Base-by-base conservation (phyloP, 768 basidiomycete species). In the Sarcodon aspratus region DNA sequence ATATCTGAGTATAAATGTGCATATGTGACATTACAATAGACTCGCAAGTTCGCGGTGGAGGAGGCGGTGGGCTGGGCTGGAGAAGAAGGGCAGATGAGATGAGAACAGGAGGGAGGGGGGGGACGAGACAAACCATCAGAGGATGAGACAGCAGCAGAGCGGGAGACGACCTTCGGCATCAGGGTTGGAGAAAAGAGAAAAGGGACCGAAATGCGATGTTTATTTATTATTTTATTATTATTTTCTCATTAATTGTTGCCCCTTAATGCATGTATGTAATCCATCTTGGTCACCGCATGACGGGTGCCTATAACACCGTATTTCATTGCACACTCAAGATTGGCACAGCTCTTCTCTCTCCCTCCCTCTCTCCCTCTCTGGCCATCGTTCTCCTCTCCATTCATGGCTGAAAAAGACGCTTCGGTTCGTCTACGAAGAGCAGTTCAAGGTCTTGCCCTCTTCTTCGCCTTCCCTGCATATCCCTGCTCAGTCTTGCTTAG, bases 161-260 rank as follows among this genome's bases (percentile, higher is more conserved):
- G 78, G 3, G 90, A 91, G 59, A 93, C 78, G 53, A 96, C 87
- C 65, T 94, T 94, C 47, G 92, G 92, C 92, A 95, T 95, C 50
- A 55, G 47, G 13, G 43, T n/a, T 11, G 47, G 34, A 9, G 36
- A 36, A 15, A 33, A 12, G 15, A 27, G 11, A 21, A 42, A 42
- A 13, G 13, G 40, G 9, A 42, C 40, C 40, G 40, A 17, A 27
- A 17, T 15, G 40, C 13, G 17, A 42, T 13, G 13, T 38, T 17
- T 21, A 12, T 15, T 21, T 13, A 31, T 45, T 12, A 45, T 21
- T 31, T 31, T 13, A 45, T 21, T 17, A 38, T 13, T 17, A 17
- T 13, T 17, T 13, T 13, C 17, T 13, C 13, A 17, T 17, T 13
- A 17, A 38, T 38, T 27, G 21, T 27, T 27, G 21, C 21, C 21